Percentiles rank a stretch among this genome's conserved stretches.
These are phyloP conservation scores for Russula brevipes DNA, from an alignment of 768 basidiomycete genomes.

Conservation along the genomic window DNA sequence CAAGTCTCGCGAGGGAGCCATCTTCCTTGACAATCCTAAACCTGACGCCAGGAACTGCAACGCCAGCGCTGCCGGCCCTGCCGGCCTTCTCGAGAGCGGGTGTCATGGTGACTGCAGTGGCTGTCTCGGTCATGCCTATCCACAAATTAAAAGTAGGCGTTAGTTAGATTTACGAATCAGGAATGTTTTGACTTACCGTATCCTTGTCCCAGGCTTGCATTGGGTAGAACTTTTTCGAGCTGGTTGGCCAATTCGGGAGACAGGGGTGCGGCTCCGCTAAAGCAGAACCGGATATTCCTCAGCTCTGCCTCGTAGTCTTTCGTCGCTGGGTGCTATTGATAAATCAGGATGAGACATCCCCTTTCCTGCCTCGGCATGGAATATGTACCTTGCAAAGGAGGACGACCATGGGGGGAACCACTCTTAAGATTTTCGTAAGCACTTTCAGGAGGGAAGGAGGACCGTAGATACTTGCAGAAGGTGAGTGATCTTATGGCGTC, in stretches of 20 bases:
- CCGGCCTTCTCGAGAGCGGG: conserved; percentile 45
- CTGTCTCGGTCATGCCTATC: conserved; percentile 67
- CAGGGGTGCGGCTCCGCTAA: conserved; percentile 35
- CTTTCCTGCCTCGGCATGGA: background rate
- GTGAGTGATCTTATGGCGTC: conserved; percentile 33
- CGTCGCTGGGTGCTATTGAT: conserved; percentile 29
- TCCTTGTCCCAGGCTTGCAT: conserved; percentile 55
- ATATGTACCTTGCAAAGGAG: conserved; percentile 32
- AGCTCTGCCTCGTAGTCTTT: conserved; percentile 30
- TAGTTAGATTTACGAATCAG: background rate
- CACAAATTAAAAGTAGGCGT: background rate
- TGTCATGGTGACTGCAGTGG: conserved; percentile 50
- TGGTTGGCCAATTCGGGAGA: conserved; percentile 36
- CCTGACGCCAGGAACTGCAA: conserved; percentile 47
- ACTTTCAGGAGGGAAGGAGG: background rate
- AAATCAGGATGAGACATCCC: background rate
- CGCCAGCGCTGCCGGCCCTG: conserved; percentile 46
- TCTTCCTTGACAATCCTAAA: conserved; percentile 51
- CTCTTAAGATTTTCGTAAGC: background rate
- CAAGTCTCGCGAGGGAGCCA: conserved; percentile 46
- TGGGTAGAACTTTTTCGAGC: conserved; percentile 48
- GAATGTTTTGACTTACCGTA: conserved; percentile 39
- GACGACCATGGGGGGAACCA: conserved; percentile 32
- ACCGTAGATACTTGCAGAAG: conserved; percentile 28
- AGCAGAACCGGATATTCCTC: conserved; percentile 27